These are phyloP conservation scores for Phaeosphaeria sp. DNA, from an alignment of 2,329 filamentous ascomycete species.

Conservation along the genomic window DNA sequence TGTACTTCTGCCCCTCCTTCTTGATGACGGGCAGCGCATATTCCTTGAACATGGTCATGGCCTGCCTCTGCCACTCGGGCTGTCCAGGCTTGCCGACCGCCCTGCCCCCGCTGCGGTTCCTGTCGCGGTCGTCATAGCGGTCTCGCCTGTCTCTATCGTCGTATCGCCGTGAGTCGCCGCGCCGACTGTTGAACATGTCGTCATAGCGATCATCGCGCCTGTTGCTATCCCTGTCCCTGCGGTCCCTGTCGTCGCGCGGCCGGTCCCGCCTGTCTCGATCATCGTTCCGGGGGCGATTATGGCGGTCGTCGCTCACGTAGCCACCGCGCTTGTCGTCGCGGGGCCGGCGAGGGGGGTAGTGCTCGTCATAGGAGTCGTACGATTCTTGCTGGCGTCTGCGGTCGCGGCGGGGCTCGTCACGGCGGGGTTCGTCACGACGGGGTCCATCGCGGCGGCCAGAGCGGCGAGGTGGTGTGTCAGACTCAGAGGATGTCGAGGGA, in stretches of 20 bases:
- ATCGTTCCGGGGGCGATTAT: constrained; percentile 27
- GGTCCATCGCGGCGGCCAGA: constrained; percentile 26
- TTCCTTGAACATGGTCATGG: constrained; percentile 39
- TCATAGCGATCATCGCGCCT: constrained; percentile 24
- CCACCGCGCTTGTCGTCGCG: constrained; percentile 25
- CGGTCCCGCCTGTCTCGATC: constrained; percentile 23
- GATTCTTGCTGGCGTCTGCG: constrained; percentile 25
- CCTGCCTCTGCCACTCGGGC: constrained; percentile 41
- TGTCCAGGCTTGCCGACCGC: constrained; percentile 19
- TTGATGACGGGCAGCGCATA: constrained; percentile 45
- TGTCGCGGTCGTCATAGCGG: constrained; percentile 20
- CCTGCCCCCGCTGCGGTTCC: constrained; percentile 16
- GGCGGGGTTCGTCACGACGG: constrained; percentile 13
- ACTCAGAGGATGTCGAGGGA: constrained; percentile 27
- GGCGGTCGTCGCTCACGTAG: constrained; percentile 34
- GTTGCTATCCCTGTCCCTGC: constrained; percentile 7
- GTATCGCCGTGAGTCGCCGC: constrained; percentile 19
- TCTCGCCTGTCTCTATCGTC: constrained; percentile 15
- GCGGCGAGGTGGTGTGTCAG: constrained; percentile 26
- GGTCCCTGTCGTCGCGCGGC: constrained; percentile 21
- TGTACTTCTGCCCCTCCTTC: constrained; percentile 38
- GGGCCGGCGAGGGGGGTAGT: constrained; percentile 25
- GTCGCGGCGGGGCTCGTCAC: constrained; percentile 24
- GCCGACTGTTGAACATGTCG: constrained; percentile 23
- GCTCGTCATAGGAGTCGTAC: constrained; percentile 38